A percentile compares a stretch with the other conserved stretches of the same genome.
Conservation (phyloP, 345 rosid species). For the Corymbia maculata region DNA sequence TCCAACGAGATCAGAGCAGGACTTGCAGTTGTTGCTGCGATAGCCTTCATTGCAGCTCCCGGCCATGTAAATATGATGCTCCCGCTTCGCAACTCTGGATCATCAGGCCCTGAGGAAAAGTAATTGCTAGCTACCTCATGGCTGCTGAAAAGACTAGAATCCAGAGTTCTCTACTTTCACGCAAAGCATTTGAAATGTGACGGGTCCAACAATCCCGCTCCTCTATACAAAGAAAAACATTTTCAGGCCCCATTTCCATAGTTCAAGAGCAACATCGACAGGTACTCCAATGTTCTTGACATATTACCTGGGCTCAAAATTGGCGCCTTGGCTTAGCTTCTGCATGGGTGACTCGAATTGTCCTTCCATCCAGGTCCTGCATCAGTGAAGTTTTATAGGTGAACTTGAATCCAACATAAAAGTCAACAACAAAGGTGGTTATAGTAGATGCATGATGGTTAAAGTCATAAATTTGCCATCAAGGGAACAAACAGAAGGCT, state of each 20-base stretch:
- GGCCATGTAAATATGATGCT: not conserved
- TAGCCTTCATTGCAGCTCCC: not conserved
- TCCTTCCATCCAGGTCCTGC: slow-evolving; percentile 86
- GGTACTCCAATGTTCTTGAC: not conserved
- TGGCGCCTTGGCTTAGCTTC: slow-evolving; percentile 79
- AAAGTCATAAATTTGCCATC: not conserved
- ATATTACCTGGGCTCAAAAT: slow-evolving; percentile 28
- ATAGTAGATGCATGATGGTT: not conserved
- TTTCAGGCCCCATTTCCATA: not conserved
- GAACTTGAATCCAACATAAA: not conserved
- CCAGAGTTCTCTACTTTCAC: not conserved
- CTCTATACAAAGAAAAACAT: not conserved
- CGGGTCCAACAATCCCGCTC: not conserved
- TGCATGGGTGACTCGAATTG: slow-evolving; percentile 79
- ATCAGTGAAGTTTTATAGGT: not conserved
- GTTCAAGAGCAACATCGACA: not conserved
- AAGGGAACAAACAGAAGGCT: not conserved
- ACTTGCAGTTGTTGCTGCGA: not conserved
- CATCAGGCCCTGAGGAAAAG: not conserved
- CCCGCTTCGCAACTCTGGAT: not conserved
- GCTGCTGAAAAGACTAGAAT: not conserved
- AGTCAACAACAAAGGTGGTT: not conserved
- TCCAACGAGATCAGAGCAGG: not conserved
- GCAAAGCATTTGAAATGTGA: not conserved
- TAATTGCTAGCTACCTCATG: not conserved